Base-by-base conservation (phyloP, 2,329 filamentous ascomycete species). In the Aureobasidium sp. region DNA sequence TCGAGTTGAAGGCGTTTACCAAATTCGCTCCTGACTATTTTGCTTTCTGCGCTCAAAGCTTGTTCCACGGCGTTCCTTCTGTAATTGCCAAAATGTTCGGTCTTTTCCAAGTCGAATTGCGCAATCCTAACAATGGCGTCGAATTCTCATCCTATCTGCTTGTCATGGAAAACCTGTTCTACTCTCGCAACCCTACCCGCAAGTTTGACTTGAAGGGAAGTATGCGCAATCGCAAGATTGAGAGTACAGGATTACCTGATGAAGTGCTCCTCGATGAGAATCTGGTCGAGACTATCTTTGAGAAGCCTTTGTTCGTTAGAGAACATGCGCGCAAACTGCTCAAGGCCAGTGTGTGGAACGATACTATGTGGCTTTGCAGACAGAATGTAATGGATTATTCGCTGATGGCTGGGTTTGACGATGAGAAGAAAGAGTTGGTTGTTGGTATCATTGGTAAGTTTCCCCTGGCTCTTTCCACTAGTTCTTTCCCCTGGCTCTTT, bases 311-410 rank as follows among this genome's bases (percentile, higher is more conserved):
- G 16, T 99, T 99, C 73, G 88, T 93, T 9, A 86, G 95, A 50
- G 94, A 99, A 73, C 93, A 99, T 75, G 93, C 91, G 27, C 97
- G 97, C 78, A 96, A 95, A 72, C 82, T 97, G 13, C 83, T 99
- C 36, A 86, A 91, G 65, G 89, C 90, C 58, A 94, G 90, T 10
- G 92, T 99, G 2, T 97, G 91, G 86, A 99, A 99, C 72, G 95
- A 99, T 72, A 99, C 95, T 1, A 80, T 99, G 32, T 99, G 97
- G 77, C 78, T 99, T 58, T 91, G 90, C 52, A 86, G 91, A 42
- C 93, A 97, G 71, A 94, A 97, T 69, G 94, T 99, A 59, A 99
- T 99, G 94, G 94, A 99, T 76, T 99, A 99, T 77, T 94, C 89
- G 29, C 83, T 99, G 48, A 99, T 99, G 94, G 92, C 97, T 60